A percentile compares a stretch with the other conserved stretches of the same genome.
These are phyloP conservation scores for Lanmaoa rubissima DNA, from an alignment of 768 basidiomycete genomes.

Conservation along the genomic window DNA sequence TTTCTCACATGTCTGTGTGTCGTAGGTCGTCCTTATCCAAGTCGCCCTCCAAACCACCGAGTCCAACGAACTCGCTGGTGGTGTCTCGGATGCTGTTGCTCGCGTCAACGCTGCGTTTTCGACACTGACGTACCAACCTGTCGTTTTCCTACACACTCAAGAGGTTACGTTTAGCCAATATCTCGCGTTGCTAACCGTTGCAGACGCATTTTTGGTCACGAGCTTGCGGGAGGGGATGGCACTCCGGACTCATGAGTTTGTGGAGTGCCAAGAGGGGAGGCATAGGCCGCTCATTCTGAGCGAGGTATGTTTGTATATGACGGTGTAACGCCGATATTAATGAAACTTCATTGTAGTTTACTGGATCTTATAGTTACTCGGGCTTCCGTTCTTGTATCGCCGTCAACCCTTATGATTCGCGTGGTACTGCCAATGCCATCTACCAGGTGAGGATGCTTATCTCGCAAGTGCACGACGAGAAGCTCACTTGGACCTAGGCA, in stretches of 20 bases:
- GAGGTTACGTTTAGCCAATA: slow-evolving; percentile 87
- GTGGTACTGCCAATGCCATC: slow-evolving; percentile 83
- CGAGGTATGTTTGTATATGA: slow-evolving; percentile 48
- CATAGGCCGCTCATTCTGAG: slow-evolving; percentile 74
- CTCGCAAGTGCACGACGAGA: background rate
- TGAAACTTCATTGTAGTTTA: slow-evolving; percentile 49
- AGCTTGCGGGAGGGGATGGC: slow-evolving; percentile 90
- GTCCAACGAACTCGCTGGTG: slow-evolving; percentile 69
- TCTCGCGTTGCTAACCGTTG: slow-evolving; percentile 74
- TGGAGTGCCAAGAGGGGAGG: slow-evolving; percentile 76
- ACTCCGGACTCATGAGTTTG: slow-evolving; percentile 73
- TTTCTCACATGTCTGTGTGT: background rate
- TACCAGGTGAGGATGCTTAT: slow-evolving; percentile 36
- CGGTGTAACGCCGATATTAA: background rate
- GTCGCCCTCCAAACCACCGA: slow-evolving; percentile 83
- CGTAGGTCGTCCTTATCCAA: slow-evolving; percentile 79
- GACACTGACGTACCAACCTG: slow-evolving; percentile 82
- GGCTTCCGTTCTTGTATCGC: slow-evolving; percentile 86
- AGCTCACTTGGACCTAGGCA: slow-evolving; percentile 38
- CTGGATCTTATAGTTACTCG: slow-evolving; percentile 82
- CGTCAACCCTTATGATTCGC: slow-evolving; percentile 82
- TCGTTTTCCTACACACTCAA: slow-evolving; percentile 82
- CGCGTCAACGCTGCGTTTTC: slow-evolving; percentile 83
- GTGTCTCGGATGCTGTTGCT: slow-evolving; percentile 68
- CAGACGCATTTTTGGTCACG: slow-evolving; percentile 83